Conservation (phyloP, 306 rosid species). For the Calophaca sinica region DNA sequence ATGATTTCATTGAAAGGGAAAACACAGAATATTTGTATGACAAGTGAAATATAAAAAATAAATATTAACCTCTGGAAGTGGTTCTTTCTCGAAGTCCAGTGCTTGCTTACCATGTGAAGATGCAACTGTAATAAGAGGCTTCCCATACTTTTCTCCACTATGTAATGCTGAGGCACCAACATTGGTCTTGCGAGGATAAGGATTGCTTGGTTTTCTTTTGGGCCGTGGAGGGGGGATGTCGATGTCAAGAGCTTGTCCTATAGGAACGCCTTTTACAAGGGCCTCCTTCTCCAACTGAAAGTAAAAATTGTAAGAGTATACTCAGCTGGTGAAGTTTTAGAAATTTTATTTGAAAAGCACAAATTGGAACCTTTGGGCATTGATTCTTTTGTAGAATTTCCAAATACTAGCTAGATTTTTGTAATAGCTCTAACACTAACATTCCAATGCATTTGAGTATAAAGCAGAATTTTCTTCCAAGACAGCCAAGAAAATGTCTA, state of each 20-base stretch:
- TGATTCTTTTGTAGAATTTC: constrained; percentile 33
- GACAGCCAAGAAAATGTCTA: constrained; percentile 36
- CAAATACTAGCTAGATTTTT: constrained; percentile 27
- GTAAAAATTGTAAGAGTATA: constrained; percentile 41
- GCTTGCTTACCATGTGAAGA: constrained; percentile 60
- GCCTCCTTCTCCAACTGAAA: constrained; percentile 96
- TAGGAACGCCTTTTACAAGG: constrained; percentile 72
- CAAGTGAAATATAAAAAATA: constrained; percentile 8
- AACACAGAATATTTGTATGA: constrained; percentile 22
- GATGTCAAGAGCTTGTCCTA: constrained; percentile 78
- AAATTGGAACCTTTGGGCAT: constrained; percentile 13
- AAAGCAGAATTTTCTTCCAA: constrained; percentile 13
- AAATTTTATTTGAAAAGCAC: constrained; percentile 20
- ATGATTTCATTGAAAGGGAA: constrained; percentile 36
- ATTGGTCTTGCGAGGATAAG: constrained; percentile 88
- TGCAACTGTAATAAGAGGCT: constrained; percentile 58
- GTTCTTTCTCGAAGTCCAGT: constrained; percentile 77
- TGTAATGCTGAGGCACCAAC: constrained; percentile 56
- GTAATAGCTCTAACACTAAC: constrained; percentile 19
- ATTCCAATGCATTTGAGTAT: constrained; percentile 22
- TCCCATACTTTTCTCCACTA: constrained; percentile 74
- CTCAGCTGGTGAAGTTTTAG: constrained; percentile 26
- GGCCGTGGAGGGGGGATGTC: constrained; percentile 99
- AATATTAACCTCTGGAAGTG: constrained; percentile 68
- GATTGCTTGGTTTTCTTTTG: constrained; percentile 91